Conservation (phyloP, 805 yeast genomes). For the Candida rishiriensis region DNA sequence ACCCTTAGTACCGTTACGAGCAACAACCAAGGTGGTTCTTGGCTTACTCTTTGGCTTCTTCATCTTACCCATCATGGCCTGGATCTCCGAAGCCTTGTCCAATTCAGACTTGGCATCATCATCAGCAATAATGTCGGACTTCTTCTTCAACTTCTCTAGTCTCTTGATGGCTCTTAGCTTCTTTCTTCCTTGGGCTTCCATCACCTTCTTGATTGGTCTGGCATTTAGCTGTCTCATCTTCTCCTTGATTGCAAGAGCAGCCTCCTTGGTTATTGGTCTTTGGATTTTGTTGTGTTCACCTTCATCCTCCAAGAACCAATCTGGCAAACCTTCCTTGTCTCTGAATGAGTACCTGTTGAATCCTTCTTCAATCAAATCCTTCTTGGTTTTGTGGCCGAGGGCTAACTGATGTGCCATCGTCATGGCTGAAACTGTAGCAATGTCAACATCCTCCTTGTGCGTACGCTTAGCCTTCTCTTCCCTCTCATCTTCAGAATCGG, state of each 20-base stretch:
- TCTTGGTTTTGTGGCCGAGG: constrained; percentile 76
- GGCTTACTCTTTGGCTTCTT: constrained; percentile 68
- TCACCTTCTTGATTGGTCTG: constrained; percentile 97
- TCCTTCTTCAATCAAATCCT: constrained; percentile 88
- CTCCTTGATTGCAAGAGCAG: constrained; percentile 71
- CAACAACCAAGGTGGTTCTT: constrained; percentile 83
- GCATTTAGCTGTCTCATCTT: constrained; percentile 83
- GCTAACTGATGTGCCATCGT: constrained; percentile 96
- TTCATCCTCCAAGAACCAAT: constrained; percentile 97
- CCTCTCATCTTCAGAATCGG: constrained; percentile 48
- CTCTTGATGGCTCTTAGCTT: constrained; percentile 86
- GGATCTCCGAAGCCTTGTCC: constrained; percentile 92
- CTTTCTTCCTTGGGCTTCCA: constrained; percentile 96
- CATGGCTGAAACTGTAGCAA: constrained; percentile 96
- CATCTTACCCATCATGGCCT: constrained; percentile 75
- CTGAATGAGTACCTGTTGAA: constrained; percentile 89
- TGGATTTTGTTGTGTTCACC: constrained; percentile 75
- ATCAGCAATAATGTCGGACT: constrained; percentile 86
- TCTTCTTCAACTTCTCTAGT: constrained; percentile 84
- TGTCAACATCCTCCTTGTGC: constrained; percentile 65
- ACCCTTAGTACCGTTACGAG: constrained; percentile 80
- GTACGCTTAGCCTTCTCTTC: constrained; percentile 36
- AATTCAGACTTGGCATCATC: constrained; percentile 82
- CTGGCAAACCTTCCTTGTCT: constrained; percentile 86
- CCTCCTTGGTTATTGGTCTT: constrained; percentile 95